Conservation (phyloP, 2,329 filamentous ascomycete genomes). For the Periconia digitata region DNA sequence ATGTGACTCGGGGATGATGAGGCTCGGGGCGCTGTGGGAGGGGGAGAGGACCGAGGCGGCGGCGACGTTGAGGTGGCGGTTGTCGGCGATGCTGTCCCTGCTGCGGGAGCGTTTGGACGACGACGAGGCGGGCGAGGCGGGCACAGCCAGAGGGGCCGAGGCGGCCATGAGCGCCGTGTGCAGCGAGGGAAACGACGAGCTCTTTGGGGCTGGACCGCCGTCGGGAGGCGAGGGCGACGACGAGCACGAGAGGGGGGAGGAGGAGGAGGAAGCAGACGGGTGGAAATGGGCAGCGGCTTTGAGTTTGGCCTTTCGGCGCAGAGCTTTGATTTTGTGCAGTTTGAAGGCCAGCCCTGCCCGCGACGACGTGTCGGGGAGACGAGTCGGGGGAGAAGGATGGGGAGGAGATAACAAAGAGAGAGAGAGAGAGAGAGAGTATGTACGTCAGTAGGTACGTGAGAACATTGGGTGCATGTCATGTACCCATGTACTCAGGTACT, state of each 20-base stretch:
- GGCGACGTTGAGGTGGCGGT: conserved; percentile 24
- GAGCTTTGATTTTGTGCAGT: conserved; percentile 44
- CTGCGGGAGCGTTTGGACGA: conserved; percentile 44
- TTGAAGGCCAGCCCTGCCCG: conserved; percentile 29
- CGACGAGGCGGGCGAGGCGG: conserved; percentile 38
- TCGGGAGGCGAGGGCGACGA: conserved; percentile 16
- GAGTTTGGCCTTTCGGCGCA: conserved; percentile 44
- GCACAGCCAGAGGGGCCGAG: conserved; percentile 31
- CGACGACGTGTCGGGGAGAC: conserved; percentile 5
- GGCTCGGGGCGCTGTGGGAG: conserved; percentile 35
- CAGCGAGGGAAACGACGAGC: conserved; percentile 20
- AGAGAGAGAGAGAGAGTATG: conserved; percentile 13
- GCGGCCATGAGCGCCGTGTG: conserved; percentile 35
- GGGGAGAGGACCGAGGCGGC: conserved; percentile 29
- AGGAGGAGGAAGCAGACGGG: not conserved
- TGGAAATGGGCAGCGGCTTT: conserved; percentile 20
- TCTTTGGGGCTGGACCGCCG: conserved; percentile 13
- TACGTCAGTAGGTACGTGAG: too few relatives aligned
- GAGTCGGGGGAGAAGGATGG: conserved; percentile 10
- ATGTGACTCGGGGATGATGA: conserved; percentile 25
- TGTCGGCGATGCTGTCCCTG: conserved; percentile 40
- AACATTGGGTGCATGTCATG: too few relatives aligned
- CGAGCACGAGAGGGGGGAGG: too few relatives aligned
- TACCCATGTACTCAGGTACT: too few relatives aligned
- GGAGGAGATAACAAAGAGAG: conserved; percentile 14